Evolutionary conservation across 202 grass and related monocot species (phyloP).

Genomic region (Thinopyrum obtusiflorum): DNA sequence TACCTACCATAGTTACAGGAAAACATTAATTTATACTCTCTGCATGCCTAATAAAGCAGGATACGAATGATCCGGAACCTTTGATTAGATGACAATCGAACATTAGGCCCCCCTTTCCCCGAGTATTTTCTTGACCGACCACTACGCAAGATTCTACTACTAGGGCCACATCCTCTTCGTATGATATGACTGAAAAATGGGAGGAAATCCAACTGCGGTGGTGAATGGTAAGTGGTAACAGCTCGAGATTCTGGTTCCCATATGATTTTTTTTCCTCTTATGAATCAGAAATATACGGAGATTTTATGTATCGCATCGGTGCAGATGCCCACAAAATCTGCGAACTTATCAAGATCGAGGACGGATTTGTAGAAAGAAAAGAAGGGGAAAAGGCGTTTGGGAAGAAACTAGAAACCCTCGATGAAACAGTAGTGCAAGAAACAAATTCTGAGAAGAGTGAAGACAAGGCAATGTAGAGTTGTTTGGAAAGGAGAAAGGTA

Average conservation of each 20-base stretch:
- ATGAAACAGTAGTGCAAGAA: background rate
- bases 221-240: background rate
- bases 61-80: background rate
- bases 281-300: background rate
- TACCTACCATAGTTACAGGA: too few relatives aligned
- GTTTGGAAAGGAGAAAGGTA: background rate
- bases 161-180: background rate
- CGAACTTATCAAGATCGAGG: too few relatives aligned
- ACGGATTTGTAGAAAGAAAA: too few relatives aligned
- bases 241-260: background rate
- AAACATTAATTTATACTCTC: background rate
- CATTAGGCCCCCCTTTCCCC: background rate
- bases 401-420: background rate
- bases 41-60: background rate
- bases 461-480: background rate
- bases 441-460: background rate
- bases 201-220: background rate
- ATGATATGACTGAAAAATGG: background rate
- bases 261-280: background rate
- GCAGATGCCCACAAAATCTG: too few relatives aligned
- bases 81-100: constrained; percentile 7
- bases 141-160: background rate
- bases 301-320: too few relatives aligned
- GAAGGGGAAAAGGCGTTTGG: background rate
- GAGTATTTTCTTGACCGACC: background rate